Base-by-base conservation (phyloP, 768 basidiomycete genomes). In the Royoungia palumana region DNA sequence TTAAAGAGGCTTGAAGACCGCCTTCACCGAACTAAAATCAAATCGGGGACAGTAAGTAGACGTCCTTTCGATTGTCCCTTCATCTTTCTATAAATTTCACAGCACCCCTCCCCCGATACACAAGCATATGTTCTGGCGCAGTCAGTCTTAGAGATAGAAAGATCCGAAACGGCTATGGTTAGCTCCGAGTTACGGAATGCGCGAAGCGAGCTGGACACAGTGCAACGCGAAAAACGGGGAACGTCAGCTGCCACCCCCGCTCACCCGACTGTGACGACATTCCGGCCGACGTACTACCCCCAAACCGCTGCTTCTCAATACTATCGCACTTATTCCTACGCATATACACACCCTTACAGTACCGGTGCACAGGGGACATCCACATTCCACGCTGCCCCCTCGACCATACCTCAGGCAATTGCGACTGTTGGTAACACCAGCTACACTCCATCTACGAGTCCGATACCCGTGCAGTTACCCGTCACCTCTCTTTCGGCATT, bases 191-290 rank as follows among this genome's bases (percentile, higher is more conserved):
- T 89, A 43, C 80, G 84, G 47, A 72, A 72, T 30, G 80, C 80
- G 20, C 77, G 84, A 27, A 69, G 76, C 35, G 85, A 89, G 52
- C 69, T 82, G 44, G 89, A 90, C 57, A 77, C 76, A 46, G 62
- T 83, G 45, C 83, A 88, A 55, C 76, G 82, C 51, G 83, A 86
- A 68, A 86, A 84, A 63, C 84, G 84, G 25, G 70, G 74, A n/a
- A 39, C 57, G 27, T 62, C 60, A 6, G 48, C 44, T 32, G 6
- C 51, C 16, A 14, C 69, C 65, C 42, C 67, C 12, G 67, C 70
- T n/a, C 62, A 67, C 6, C 48, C 64, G 11, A 61, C 67, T 9
- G 53, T 69, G 16, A 60, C 67, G 25, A 62, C 74, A 16, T 65
- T 73, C 41, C 74, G 80, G 37, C 70, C 75, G 34, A 63, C 66